These are phyloP conservation scores for Flammula alnicola DNA, from an alignment of 1,284 basidiomycete genomes.

Conservation along the genomic window DNA sequence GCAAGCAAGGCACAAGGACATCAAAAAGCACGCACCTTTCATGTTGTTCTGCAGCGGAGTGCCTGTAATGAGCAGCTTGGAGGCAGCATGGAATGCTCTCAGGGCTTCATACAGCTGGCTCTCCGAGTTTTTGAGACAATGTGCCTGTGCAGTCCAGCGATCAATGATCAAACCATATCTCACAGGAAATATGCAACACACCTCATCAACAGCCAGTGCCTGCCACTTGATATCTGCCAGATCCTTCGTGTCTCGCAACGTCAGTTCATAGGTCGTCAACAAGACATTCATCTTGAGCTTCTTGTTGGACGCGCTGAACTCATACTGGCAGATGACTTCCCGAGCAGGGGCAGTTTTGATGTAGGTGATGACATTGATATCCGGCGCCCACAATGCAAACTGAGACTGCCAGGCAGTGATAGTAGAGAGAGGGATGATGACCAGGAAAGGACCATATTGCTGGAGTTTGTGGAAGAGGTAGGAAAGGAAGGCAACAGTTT, in stretches of 20 bases:
- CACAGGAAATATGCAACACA: slow-evolving; percentile 34
- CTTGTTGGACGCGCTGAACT: slow-evolving; percentile 87
- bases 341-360: slow-evolving; percentile 90
- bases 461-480: slow-evolving; percentile 94
- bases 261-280: slow-evolving; percentile 97
- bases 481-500: slow-evolving; percentile 94
- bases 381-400: slow-evolving; percentile 95
- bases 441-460: slow-evolving; percentile 97
- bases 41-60: slow-evolving; percentile 99
- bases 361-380: slow-evolving; percentile 96
- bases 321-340: slow-evolving; percentile 90
- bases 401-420: slow-evolving; percentile 98
- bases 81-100: slow-evolving; percentile 86
- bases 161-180: slow-evolving; percentile 5
- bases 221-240: slow-evolving; percentile 98
- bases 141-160: slow-evolving; percentile 61
- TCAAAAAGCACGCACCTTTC: slow-evolving; percentile 68
- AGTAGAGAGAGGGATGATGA: slow-evolving; percentile 97
- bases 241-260: slow-evolving; percentile 89
- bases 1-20: neutral
- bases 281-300: slow-evolving; percentile 97
- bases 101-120: slow-evolving; percentile 97
- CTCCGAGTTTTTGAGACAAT: slow-evolving; percentile 97
- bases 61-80: slow-evolving; percentile 96
- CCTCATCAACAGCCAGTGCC: slow-evolving; percentile 94